Evolutionary conservation across 2,329 filamentous ascomycete species (phyloP), one percentile per base, ranked within the genome.

Genomic region (Coleophoma cylindrospora): DNA sequence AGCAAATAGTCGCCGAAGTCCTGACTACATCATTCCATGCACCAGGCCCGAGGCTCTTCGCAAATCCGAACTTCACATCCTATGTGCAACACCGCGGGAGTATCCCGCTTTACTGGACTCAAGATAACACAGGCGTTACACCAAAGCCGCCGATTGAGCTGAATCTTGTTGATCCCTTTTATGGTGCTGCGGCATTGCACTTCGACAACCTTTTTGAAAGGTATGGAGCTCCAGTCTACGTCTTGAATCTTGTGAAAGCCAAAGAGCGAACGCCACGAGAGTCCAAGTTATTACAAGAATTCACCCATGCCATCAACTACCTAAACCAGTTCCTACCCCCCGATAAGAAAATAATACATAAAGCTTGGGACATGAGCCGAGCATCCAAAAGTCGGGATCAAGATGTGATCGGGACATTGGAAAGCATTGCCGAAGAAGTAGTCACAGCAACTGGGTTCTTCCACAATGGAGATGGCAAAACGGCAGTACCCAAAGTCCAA

Each of bases 281-380:
- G 68, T 95, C 90, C 2, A 96, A 96, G 65, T 74, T 99, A 6
- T 73, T 97, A 1, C 77, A 84, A 34, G 92, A 96, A 66, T 97
- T 91, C 64, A 91, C 90, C 4, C 81, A 87, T 57, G 90, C 91
- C 5, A 86, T 97, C 55, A 80, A 84, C 40, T 99, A 99, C 61
- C 82, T 99, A 44, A 99, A 97, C 58, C 92, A 97, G 64, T 96
- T 95, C 51, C 74, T 99, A 2, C 92, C 94, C 0, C 70, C 77
- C 2, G 85, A 84, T 50, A 89, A 91, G 63, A 90, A 89, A 64
- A 95, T 99, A 47, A 82, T 92, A 10, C 92, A 99, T 67, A 90
- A 94, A 61, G 91, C 92, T 3, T 99, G 94, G 83, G 94, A 99
- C 65, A 99, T 99, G 94, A 96, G 91, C 54, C 81, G 94, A 51